Evolutionary conservation across 2,329 filamentous ascomycete species (phyloP), one percentile per base, ranked within the genome.

Genomic region (Cercospora janseana): DNA sequence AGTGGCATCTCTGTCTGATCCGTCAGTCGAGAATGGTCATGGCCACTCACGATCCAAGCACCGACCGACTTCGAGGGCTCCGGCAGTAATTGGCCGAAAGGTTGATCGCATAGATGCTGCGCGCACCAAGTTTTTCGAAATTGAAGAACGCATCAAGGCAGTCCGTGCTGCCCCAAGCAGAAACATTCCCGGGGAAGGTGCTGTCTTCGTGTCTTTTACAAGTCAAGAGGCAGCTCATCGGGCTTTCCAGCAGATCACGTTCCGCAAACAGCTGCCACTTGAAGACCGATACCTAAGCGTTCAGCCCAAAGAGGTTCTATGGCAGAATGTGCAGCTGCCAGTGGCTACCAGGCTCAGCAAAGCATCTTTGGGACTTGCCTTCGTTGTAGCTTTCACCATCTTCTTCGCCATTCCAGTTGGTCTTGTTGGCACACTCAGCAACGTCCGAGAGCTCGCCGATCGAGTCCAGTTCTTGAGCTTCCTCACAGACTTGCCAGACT

Each of bases 21-120:
- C 16, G 23, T 48, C 37, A 16, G 44, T 51, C 1, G 51, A 52
- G 15, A 56, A 62, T 28, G 60, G 53, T 3, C 60, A 61, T 27
- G 52, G 55, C 8, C 37, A 52, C 2, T 54, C 63, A 10, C 57
- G 60, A 3, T 56, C 55, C 87, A 35, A 51, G 6, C 46, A 57
- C 9, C 50, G 64, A 18, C 90, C 90, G 1, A 82, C 84, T 3
- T 86, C 93, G 63, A 80, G 82, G 26, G 73, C 82, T 44, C 86
- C 85, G 61, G 76, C 79, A 4, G 69, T 95, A 24, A 76, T 90
- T 56, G 86, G 88, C 55, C 80, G 86, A 60, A 92, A 93, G 68
- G 86, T 93, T n/a, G 90, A 97, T 70, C 91, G 88, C 0, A 95
- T 98, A 66, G 83, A 92, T 54, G 94, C 87, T 80, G 86, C 85